These are phyloP conservation scores for Ajuga chamaepitys DNA, from an alignment of 257 asterid genomes.

Conservation along the genomic window DNA sequence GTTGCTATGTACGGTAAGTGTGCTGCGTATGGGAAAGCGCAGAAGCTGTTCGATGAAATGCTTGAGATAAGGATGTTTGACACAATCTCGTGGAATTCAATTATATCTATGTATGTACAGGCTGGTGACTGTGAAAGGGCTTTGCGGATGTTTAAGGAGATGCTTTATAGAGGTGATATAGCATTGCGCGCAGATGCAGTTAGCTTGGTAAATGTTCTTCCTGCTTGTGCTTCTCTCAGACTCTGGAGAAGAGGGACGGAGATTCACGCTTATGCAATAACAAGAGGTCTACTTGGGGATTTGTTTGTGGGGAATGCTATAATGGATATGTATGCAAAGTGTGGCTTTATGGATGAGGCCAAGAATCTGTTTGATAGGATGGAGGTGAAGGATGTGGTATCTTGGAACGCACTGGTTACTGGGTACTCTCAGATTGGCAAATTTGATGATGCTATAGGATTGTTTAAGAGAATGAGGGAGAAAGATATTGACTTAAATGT, in stretches of 20 bases:
- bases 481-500: slow-evolving; percentile 55
- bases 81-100: slow-evolving; percentile 76
- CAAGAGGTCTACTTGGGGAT: slow-evolving; percentile 53
- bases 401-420: slow-evolving; percentile 83
- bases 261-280: slow-evolving; percentile 54
- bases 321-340: slow-evolving; percentile 83
- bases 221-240: slow-evolving; percentile 59
- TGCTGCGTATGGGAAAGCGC: slow-evolving; percentile 42
- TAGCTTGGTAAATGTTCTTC: slow-evolving; percentile 70
- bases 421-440: slow-evolving; percentile 80
- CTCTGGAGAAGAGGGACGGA: slow-evolving; percentile 49
- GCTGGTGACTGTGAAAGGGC: slow-evolving; percentile 36
- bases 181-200: slow-evolving; percentile 54
- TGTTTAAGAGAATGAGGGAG: slow-evolving; percentile 64
- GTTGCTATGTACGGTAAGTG: slow-evolving; percentile 72
- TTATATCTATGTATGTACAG: slow-evolving; percentile 47
- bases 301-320: slow-evolving; percentile 73
- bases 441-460: slow-evolving; percentile 51
- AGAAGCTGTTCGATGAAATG: slow-evolving; percentile 55
- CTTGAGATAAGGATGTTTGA: slow-evolving; percentile 42
- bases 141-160: slow-evolving; percentile 40
- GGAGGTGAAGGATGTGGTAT: slow-evolving; percentile 76
- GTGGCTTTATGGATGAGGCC: slow-evolving; percentile 62
- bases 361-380: slow-evolving; percentile 54
- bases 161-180: slow-evolving; percentile 33